These are phyloP conservation scores for Globisporangium sylvaticum DNA, from an alignment of 352 stramenopile species.

Conservation along the genomic window DNA sequence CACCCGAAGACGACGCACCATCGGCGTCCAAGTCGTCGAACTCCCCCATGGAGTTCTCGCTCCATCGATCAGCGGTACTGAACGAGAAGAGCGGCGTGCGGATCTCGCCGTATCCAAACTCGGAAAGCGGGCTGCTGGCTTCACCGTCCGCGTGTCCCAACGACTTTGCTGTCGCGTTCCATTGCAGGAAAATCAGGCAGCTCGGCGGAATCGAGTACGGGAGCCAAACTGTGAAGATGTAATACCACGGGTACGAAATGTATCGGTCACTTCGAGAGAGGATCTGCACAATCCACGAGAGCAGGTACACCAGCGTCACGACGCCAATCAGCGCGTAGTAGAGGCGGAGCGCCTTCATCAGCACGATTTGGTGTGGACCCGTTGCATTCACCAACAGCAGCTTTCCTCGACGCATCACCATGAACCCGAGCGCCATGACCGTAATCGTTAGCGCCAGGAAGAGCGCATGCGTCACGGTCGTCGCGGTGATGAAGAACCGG, in stretches of 20 bases:
- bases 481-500: slow-evolving; percentile 76
- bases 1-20: slow-evolving; percentile 9
- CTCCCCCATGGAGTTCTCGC: slow-evolving; percentile 30
- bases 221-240: slow-evolving; percentile 87
- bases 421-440: slow-evolving; percentile 78
- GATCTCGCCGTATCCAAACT: slow-evolving; percentile 70
- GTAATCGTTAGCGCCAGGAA: slow-evolving; percentile 75
- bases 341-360: slow-evolving; percentile 81
- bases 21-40: slow-evolving; percentile 44
- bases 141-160: slow-evolving; percentile 50
- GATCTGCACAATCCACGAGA: slow-evolving; percentile 84
- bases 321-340: slow-evolving; percentile 86
- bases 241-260: slow-evolving; percentile 86
- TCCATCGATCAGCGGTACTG: slow-evolving; percentile 64
- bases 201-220: slow-evolving; percentile 81
- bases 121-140: slow-evolving; percentile 44
- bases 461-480: slow-evolving; percentile 72
- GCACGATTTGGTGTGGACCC: slow-evolving; percentile 63
- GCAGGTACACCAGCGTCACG: slow-evolving; percentile 79
- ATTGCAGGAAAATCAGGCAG: slow-evolving; percentile 86
- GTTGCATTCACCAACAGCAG: slow-evolving; percentile 67
- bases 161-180: slow-evolving; percentile 84
- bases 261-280: slow-evolving; percentile 49
- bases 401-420: slow-evolving; percentile 85
- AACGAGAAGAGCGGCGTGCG: slow-evolving; percentile 76